These are phyloP conservation scores for Fonsecaea nubica DNA, from an alignment of 2,329 filamentous ascomycete genomes.

Conservation along the genomic window DNA sequence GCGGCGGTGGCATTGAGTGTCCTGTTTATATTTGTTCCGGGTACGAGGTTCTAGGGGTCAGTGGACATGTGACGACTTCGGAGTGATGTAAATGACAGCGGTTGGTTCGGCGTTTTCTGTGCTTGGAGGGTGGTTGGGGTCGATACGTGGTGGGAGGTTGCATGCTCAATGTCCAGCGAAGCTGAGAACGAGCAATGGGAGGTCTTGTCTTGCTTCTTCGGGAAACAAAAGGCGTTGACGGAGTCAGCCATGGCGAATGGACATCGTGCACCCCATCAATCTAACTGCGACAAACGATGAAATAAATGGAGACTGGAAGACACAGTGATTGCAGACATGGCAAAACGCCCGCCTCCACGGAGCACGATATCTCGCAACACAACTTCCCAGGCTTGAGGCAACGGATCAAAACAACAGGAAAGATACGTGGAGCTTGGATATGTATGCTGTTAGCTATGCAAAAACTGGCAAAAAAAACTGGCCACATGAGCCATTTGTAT, in stretches of 20 bases:
- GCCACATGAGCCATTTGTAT: not conserved
- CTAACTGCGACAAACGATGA: not conserved
- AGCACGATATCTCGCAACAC: not conserved
- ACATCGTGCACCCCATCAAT: not conserved
- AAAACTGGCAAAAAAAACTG: not conserved
- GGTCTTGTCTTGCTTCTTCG: not conserved
- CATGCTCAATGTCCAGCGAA: not conserved
- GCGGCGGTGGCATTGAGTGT: slow-evolving; percentile 83
- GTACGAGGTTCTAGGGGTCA: slow-evolving; percentile 58
- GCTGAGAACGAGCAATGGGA: not conserved
- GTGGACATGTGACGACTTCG: not conserved
- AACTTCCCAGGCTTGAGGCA: not conserved
- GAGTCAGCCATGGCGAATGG: not conserved
- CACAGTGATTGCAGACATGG: not conserved
- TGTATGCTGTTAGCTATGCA: slow-evolving; percentile 20
- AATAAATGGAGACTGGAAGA: not conserved
- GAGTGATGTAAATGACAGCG: slow-evolving; percentile 6
- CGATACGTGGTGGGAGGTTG: not conserved
- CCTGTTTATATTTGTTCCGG: slow-evolving; percentile 93
- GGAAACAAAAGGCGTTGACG: not conserved
- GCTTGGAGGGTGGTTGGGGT: not conserved
- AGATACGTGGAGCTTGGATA: slow-evolving; percentile 18
- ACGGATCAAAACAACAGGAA: not conserved
- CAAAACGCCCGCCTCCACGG: not conserved
- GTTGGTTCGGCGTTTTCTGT: not conserved